Evolutionary conservation across 176 grass and related monocot species (phyloP).

Genomic region (Ensete ventricosum): DNA sequence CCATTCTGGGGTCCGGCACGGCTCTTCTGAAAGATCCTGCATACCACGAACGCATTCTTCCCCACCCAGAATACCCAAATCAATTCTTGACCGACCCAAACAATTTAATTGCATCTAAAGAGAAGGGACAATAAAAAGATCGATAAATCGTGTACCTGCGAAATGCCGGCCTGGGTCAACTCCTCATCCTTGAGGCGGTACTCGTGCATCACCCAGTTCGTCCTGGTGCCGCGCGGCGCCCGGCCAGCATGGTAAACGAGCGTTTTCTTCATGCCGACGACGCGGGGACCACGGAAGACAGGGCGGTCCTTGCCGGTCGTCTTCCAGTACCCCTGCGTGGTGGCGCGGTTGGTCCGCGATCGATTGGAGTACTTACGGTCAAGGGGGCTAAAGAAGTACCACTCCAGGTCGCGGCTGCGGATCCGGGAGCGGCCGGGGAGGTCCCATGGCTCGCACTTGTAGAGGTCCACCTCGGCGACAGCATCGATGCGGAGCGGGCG

Average conservation of each 20-base stretch:
- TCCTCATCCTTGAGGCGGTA: neutral
- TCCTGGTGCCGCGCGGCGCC: conserved; percentile 65
- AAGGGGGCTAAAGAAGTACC: conserved; percentile 8
- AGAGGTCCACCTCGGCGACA: neutral
- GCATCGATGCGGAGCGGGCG: neutral
- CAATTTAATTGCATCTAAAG: neutral
- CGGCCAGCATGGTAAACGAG: conserved; percentile 71
- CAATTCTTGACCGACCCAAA: neutral
- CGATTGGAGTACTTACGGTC: neutral
- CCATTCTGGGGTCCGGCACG: conserved; percentile 88
- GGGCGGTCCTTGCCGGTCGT: conserved; percentile 91
- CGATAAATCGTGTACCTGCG: neutral
- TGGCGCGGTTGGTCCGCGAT: conserved; percentile 34
- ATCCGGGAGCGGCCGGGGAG: neutral
- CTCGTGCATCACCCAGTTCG: conserved; percentile 32
- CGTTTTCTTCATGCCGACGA: conserved; percentile 87
- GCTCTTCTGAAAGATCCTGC: conserved; percentile 87
- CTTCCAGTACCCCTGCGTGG: conserved; percentile 72
- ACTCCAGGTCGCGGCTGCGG: neutral
- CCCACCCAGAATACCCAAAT: neutral
- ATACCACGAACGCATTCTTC: conserved; percentile 80
- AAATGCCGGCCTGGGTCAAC: neutral
- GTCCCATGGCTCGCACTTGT: neutral
- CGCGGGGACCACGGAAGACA: conserved; percentile 35
- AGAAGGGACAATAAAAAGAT: neutral